Percentiles rank a stretch among this genome's conserved stretches.
phyloP scores from a whole-genome alignment of 768 basidiomycete species.

The Lactifluus volemus region DNA sequence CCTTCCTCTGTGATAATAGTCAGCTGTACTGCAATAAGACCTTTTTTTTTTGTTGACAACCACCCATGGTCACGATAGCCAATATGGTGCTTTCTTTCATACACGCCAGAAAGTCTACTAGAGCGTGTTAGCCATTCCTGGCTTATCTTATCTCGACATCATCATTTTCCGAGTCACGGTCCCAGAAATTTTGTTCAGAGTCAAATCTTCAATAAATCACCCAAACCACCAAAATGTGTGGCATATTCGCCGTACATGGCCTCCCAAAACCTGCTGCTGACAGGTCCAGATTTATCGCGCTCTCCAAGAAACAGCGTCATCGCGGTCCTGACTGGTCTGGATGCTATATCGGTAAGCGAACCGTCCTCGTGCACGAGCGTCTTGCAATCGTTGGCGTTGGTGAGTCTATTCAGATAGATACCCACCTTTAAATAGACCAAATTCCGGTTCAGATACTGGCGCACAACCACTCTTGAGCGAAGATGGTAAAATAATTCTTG shows the following conservation, averaged over 20 bases:
- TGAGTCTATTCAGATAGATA: constrained; percentile 31
- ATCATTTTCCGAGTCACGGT: background rate
- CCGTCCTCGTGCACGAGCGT: constrained; percentile 88
- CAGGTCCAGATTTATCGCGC: constrained; percentile 67
- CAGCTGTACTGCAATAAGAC: background rate
- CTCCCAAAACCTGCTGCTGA: constrained; percentile 60
- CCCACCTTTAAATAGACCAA: background rate
- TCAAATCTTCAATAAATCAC: background rate
- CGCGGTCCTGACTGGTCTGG: constrained; percentile 99
- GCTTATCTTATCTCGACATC: constrained; percentile 6
- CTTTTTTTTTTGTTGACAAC: background rate
- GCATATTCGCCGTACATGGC: constrained; percentile 82
- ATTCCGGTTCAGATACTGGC: constrained; percentile 63
- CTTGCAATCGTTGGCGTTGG: constrained; percentile 97
- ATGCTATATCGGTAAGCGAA: constrained; percentile 75
- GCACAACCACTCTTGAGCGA: constrained; percentile 90
- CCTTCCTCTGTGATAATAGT: no score
- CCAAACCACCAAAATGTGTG: constrained; percentile 60
- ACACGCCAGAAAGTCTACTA: no score
- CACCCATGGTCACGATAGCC: background rate
- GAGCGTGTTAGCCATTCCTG: background rate
- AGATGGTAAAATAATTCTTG: constrained; percentile 74
- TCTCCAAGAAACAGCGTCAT: constrained; percentile 85
- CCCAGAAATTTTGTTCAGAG: background rate
- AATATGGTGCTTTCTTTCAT: background rate